Base-by-base conservation (phyloP, 1,139 yeast genomes). In the Debaryomyces fabryi region DNA sequence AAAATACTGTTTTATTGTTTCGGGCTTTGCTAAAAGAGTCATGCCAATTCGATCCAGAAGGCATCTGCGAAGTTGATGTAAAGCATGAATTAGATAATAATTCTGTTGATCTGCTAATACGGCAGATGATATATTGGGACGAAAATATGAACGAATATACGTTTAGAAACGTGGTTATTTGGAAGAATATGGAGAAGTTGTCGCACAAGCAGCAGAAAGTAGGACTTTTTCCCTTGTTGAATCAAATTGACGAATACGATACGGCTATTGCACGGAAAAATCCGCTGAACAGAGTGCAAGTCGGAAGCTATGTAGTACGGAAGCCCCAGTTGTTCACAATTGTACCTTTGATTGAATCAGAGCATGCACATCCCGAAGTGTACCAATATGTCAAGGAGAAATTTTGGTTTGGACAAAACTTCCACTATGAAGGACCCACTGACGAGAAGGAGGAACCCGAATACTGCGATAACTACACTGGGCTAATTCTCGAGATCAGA, bases 321-420 rank as follows among this genome's bases (percentile, higher is more conserved):
- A 58, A 58, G 35, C 72, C 72, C 2, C 50, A 52, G 7, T 44
- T 63, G 7, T 66, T 65, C 46, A 55, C 65, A 3, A 57, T 73
- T 5, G 54, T 72, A 1, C 61, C 66, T 24, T 57, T 69, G 10
- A 49, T 69, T 25, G 63, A 59, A 21, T 49, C 54, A 24, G 51
- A 47, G 16, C 45, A 47, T 2, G 50, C 52, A 15, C 48, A 56
- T 3, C 52, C 57, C 9, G 57, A 57, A 47, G 48, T 69, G 6
- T 58, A 69, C 47, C 72, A 65, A 39, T 63, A 58, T 35, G 57
- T 76, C 36, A 74, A 72, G 54, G 74, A 69, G 50, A 64, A 68
- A 54, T 73, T 75, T 53, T 71, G 77, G 76, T 73, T 73, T 48
- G 62, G 68, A n/a, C 57, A 51, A 18, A 45, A 50, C 47, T 49